Conservation (phyloP, 2,329 filamentous ascomycete genomes). For the Epichloe bromicola region DNA sequence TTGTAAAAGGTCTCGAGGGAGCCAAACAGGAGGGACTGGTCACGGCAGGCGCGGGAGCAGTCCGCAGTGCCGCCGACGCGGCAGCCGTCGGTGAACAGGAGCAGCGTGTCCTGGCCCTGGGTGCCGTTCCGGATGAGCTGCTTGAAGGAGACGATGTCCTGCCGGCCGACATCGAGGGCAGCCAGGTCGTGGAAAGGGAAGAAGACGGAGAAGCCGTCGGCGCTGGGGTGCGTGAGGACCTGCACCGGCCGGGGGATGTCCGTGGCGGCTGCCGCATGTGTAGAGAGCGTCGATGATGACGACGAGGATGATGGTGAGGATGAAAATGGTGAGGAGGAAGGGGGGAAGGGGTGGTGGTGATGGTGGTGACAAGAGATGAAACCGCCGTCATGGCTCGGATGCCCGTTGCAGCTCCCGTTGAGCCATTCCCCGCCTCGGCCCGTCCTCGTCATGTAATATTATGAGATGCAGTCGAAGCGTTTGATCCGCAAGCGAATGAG, state of each 20-base stretch:
- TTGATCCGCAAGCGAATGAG: too few relatives aligned
- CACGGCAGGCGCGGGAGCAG: conserved; percentile 21
- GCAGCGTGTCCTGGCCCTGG: conserved; percentile 19
- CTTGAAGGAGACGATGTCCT: conserved; percentile 18
- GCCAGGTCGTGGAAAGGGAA: conserved; percentile 25
- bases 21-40: conserved; percentile 17
- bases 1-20: conserved; percentile 27
- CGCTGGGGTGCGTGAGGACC: conserved; percentile 13
- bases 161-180: conserved; percentile 14
- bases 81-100: conserved; percentile 22
- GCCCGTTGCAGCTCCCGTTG: background rate
- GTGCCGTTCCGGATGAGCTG: conserved; percentile 21
- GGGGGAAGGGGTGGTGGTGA: too few relatives aligned
- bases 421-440: background rate
- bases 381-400: background rate
- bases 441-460: too few relatives aligned
- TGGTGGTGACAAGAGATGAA: background rate
- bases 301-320: background rate
- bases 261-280: background rate
- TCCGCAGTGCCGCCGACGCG: conserved; percentile 15
- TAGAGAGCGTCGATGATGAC: background rate
- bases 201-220: conserved; percentile 22
- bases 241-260: conserved; percentile 12
- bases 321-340: background rate
- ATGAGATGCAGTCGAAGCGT: background rate